These are phyloP conservation scores for Pestalotiopsis sp. DNA, from an alignment of 2,329 filamentous ascomycete species.

Conservation along the genomic window DNA sequence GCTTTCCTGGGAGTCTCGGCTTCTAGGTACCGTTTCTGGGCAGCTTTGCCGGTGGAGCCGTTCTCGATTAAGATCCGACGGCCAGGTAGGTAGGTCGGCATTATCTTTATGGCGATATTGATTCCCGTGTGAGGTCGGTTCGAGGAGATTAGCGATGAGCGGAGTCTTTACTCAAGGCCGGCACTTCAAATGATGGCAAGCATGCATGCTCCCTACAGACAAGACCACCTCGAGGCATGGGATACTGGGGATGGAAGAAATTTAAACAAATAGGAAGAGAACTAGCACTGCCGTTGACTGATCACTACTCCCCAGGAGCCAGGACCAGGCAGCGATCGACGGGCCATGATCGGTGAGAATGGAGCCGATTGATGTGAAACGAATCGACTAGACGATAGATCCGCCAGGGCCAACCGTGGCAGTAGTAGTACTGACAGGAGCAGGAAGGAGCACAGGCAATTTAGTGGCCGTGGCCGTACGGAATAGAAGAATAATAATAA, in stretches of 20 bases:
- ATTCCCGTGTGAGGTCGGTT: neutral
- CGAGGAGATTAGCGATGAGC: neutral
- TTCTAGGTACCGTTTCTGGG: too few species aligned
- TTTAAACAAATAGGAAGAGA: neutral
- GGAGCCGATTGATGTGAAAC: neutral
- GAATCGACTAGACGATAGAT: neutral
- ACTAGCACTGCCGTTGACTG: neutral
- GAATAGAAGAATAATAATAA: neutral
- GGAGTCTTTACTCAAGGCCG: neutral
- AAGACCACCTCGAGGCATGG: neutral
- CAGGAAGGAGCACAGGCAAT: neutral
- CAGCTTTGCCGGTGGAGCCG: neutral
- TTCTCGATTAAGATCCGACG: neutral
- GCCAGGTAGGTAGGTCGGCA: neutral
- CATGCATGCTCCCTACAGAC: neutral
- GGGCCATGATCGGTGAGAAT: neutral
- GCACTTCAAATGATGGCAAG: neutral
- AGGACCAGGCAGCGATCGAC: conserved; percentile 6
- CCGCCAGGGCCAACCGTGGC: neutral
- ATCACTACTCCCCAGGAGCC: neutral
- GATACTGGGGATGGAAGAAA: neutral
- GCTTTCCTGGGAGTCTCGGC: neutral
- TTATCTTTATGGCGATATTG: neutral
- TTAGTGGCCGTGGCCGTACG: neutral
- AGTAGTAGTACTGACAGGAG: neutral